A percentile compares a stretch with the other conserved stretches of the same genome.
Conservation (phyloP, 2,329 filamentous ascomycete species). For the Pseudogymnoascus sp. region DNA sequence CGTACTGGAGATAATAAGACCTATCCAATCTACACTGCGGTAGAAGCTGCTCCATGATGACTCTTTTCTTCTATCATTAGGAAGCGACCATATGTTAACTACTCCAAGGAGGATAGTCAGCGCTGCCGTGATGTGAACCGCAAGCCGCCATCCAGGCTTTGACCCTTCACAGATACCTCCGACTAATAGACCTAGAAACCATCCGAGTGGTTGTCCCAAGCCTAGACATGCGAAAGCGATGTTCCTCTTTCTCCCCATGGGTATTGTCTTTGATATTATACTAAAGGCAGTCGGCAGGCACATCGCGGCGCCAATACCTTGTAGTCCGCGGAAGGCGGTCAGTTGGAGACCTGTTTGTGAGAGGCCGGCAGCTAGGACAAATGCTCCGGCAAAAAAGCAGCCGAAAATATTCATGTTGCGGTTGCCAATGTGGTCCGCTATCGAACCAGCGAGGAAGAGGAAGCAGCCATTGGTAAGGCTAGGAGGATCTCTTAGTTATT, state of each 20-base stretch:
- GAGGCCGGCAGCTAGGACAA: not conserved
- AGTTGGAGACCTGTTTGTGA: not conserved
- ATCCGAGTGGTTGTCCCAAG: slow-evolving; percentile 1
- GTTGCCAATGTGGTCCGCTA: slow-evolving; percentile 7
- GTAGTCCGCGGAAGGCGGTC: not conserved
- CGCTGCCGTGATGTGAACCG: not conserved
- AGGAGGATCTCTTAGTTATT: not conserved
- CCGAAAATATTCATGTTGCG: slow-evolving; percentile 5
- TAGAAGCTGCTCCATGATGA: not conserved
- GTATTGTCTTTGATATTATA: not conserved
- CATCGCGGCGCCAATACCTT: not conserved
- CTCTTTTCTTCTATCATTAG: not conserved
- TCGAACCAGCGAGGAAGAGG: slow-evolving; percentile 2
- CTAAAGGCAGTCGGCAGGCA: not conserved
- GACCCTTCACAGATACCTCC: not conserved
- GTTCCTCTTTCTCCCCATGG: not conserved
- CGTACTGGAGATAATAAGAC: not conserved
- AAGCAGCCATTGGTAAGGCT: slow-evolving; percentile 3
- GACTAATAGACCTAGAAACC: not conserved
- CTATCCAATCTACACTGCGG: slow-evolving; percentile 4
- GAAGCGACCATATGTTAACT: not conserved
- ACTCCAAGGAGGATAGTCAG: not conserved
- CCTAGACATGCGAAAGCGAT: not conserved
- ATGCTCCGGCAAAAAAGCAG: not conserved
- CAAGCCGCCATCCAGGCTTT: not conserved